Percentiles rank a stretch among this genome's conserved stretches.
Conservation (phyloP, 2,329 filamentous ascomycete species). For the Alternaria sp. region DNA sequence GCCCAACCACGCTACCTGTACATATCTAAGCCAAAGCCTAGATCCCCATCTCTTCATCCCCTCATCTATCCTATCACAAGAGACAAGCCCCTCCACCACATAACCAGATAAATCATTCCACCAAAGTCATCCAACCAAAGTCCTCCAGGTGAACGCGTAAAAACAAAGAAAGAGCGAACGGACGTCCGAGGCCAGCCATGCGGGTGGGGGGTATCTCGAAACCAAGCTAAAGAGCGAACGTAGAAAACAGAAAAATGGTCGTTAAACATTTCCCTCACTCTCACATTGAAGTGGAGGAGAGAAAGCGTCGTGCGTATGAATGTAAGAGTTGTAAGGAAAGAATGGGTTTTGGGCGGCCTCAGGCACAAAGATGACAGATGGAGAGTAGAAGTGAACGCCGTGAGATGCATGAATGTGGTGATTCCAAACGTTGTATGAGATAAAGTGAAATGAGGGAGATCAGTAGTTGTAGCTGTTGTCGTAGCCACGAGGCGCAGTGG, state of each 20-base stretch:
- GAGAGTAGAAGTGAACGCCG: constrained; percentile 25
- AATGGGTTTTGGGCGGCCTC: constrained; percentile 1
- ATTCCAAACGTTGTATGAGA: constrained; percentile 9
- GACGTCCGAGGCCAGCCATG: constrained; percentile 44
- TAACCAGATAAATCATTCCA: background rate
- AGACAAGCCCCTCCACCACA: background rate
- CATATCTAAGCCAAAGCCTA: background rate
- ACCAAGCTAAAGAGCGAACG: constrained; percentile 21
- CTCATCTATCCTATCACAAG: background rate
- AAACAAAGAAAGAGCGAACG: constrained; percentile 32
- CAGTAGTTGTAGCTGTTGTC: constrained; percentile 25
- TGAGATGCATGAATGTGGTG: constrained; percentile 15
- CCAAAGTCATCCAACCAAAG: background rate
- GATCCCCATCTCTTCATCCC: background rate
- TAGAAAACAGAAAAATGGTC: constrained; percentile 5
- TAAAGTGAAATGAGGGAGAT: constrained; percentile 8
- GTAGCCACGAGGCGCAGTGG: constrained; percentile 16
- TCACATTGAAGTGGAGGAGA: background rate
- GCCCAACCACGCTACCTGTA: background rate
- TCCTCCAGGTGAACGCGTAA: constrained; percentile 5
- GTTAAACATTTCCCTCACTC: background rate
- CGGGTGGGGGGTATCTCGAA: constrained; percentile 43
- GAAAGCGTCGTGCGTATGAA: constrained; percentile 4
- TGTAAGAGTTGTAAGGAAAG: background rate
- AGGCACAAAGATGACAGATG: background rate